These are phyloP conservation scores for Paraphoma chrysanthemicola DNA, from an alignment of 2,329 filamentous ascomycete species.

Conservation along the genomic window DNA sequence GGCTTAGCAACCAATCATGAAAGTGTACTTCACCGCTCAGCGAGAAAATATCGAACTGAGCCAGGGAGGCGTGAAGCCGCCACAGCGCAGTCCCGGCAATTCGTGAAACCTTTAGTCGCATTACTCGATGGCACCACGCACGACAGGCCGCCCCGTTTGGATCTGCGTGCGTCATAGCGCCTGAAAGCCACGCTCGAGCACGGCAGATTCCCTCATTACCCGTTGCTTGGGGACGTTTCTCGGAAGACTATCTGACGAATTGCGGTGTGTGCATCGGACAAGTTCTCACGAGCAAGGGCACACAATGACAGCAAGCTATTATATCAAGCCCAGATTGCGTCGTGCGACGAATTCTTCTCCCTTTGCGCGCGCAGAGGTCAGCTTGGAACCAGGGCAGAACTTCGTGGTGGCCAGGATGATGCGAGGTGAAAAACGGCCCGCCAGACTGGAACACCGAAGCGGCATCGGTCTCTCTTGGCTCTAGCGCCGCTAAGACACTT, in stretches of 20 bases:
- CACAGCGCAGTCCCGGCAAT: constrained; percentile 28
- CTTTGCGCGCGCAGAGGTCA: constrained; percentile 8
- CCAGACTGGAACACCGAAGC: constrained; percentile 30
- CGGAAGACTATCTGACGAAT: background rate
- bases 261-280: no score
- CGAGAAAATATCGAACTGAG: constrained; percentile 12
- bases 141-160: constrained; percentile 16
- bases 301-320: background rate
- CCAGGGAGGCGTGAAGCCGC: constrained; percentile 26
- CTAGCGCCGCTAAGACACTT: constrained; percentile 21
- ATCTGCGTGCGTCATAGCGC: constrained; percentile 31
- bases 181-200: constrained; percentile 17
- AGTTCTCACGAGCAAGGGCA: no score
- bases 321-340: no score
- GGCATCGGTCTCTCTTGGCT: constrained; percentile 24
- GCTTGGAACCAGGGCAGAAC: background rate
- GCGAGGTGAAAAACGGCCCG: constrained; percentile 27
- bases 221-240: background rate
- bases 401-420: constrained; percentile 13
- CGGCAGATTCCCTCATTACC: constrained; percentile 18
- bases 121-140: constrained; percentile 21
- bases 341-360: background rate
- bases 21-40: constrained; percentile 37
- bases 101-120: constrained; percentile 24
- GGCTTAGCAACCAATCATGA: constrained; percentile 29